Base-by-base conservation (phyloP, 2,329 filamentous ascomycete genomes). In the Metarhizium sp. region DNA sequence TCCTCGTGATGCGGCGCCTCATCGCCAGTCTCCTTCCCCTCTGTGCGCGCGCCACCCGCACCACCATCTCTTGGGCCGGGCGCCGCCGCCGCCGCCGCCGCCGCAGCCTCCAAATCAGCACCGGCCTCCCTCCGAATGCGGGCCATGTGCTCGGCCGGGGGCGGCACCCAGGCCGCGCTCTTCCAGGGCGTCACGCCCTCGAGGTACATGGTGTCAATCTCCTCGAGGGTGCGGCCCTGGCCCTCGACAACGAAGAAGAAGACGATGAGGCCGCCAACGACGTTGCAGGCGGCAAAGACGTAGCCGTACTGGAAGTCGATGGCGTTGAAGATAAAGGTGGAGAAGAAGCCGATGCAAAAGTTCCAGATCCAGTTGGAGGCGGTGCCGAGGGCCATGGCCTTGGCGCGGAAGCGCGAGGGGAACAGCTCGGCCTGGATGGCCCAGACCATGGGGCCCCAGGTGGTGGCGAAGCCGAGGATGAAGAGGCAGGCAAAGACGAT, bases 191-290 rank as follows among this genome's bases (percentile, higher is more conserved):
- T 80, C 18, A 89, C 83, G 30, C 73, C 73, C 51, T 85, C 74
- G 40, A 88, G 75, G 60, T 90, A 91, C 85, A 88, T 88, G 50
- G 83, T 86, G 63, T 92, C 88, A 55, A 92, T 87, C 67, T 92
- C 87, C 71, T 92, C 88, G 1, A 92, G 76, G 0, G 82, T 85
- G 6, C 87, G 80, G 53, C 85, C 87, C 64, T 88, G 84, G 49
- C 81, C 84, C 67, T 92, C 88, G 55, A 87, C 82, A 53, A 91
- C 79, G 67, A 90, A 90, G 71, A 92, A 88, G 73, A 86, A 92
- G 34, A 91, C 85, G 13, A 90, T 69, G 0, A 83, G 59, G 0
- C 82, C 80, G 0, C 80, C 86, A 0, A 80, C 73, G 18, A 88
- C 72, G 62, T 88, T 87, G 65, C 86, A 90, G 0, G 77, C 85